Base-by-base conservation (phyloP, 208 protist genomes). In the Crithidia fasciculata region DNA sequence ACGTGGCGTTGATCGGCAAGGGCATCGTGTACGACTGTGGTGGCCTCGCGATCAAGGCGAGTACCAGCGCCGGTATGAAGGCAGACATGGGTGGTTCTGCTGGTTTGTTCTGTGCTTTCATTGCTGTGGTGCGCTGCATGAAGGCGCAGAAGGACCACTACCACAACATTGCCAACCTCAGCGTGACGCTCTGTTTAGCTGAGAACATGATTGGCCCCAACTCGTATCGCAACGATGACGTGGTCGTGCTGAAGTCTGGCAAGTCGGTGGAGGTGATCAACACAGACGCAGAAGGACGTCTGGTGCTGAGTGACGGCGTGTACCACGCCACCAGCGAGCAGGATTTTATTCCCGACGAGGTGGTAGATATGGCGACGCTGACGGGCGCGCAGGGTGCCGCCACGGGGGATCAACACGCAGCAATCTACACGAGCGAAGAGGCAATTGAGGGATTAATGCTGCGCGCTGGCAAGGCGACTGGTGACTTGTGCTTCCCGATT, bases 361-460 rank as follows among this genome's bases (percentile, higher is more conserved):
- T 98, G 55, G 78, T 98, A 47, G 83, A 96, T 72, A 95, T 97
- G 84, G 95, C 95, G 13, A 98, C 95, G 16, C 82, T 98, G 54
- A 98, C 95, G 16, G 95, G 95, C 54, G 91, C 93, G n/a, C 93
- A 97, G 77, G 86, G 87, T 40, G 82, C 94, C 56, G 86, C 93
- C 10, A 96, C 91, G 7, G 93, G 93, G 40, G 74, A 74, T 65
- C 75, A 81, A 55, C 88, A 94, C 70, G 91, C 89, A 9, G 91
- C 81, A 15, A 70, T 97, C 9, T 94, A 85, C 79, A 76, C 76
- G 41, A 95, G 91, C 83, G 75, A 90, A 28, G 82, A 73, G 9
- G 68, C 82, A 36, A 73, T 81, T 13, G 90, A 95, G 75, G 49
- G 55, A 19, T 62, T 69, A 9, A 74, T 91, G 40, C 56, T 97